These are phyloP conservation scores for Hanseniaspora uvarum DNA, from an alignment of 1,139 yeast species.

Conservation along the genomic window DNA sequence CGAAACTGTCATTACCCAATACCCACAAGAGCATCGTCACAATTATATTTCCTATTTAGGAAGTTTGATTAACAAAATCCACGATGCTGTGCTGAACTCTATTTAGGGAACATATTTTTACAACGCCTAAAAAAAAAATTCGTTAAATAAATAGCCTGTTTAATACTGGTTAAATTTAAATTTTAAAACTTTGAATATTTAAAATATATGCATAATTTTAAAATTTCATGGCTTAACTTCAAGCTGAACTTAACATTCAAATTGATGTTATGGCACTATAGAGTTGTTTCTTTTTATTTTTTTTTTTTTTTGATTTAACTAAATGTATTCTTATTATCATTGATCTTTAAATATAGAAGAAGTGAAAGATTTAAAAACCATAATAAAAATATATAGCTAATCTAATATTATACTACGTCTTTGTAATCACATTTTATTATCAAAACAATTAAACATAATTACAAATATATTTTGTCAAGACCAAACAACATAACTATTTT, in stretches of 20 bases:
- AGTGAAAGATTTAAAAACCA: neutral
- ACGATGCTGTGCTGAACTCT: neutral
- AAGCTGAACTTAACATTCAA: neutral
- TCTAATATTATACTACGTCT: neutral
- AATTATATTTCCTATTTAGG: neutral
- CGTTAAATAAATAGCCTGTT: too few relatives aligned
- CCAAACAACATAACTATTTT: neutral
- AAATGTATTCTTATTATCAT: neutral
- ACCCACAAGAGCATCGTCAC: neutral
- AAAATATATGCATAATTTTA: too few relatives aligned
- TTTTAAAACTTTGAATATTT: too few relatives aligned
- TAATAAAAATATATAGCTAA: neutral
- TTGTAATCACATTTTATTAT: neutral
- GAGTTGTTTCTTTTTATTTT: neutral
- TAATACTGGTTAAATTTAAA: too few relatives aligned
- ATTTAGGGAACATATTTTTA: neutral
- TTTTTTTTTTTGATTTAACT: neutral
- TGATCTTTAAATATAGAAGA: neutral
- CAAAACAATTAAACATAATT: neutral
- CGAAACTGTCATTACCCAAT: neutral
- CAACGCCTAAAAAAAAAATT: neutral
- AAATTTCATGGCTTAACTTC: neutral
- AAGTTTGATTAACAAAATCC: neutral
- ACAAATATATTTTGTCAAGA: neutral
- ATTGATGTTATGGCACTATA: too few relatives aligned